Conservation (phyloP, 2,329 filamentous ascomycete species). For the Ophiostoma populinum region DNA sequence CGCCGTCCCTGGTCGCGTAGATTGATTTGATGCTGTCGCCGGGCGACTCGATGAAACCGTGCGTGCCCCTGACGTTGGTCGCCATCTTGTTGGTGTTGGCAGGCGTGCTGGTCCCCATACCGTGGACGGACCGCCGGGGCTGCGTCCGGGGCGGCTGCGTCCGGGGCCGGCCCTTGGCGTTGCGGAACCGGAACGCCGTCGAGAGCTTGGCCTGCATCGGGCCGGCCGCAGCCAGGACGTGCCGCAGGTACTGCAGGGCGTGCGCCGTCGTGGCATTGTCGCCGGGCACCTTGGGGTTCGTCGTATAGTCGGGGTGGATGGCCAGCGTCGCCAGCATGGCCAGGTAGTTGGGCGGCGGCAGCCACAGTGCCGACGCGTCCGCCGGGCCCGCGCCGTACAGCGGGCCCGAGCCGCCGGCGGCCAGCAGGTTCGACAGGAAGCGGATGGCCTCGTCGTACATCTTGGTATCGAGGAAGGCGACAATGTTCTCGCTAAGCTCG, state of each 20-base stretch:
- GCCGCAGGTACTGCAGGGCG: conserved; percentile 53
- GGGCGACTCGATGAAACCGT: conserved; percentile 34
- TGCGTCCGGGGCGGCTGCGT: too few relatives aligned
- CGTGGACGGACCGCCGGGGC: too few relatives aligned
- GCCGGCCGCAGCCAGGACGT: conserved; percentile 46
- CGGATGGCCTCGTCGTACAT: conserved; percentile 37
- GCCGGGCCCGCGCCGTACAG: conserved; percentile 1
- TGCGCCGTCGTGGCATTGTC: conserved; percentile 43
- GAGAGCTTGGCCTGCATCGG: conserved; percentile 51
- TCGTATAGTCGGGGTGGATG: conserved; percentile 69
- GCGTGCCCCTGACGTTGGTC: conserved; percentile 17
- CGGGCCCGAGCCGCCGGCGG: conserved; percentile 26
- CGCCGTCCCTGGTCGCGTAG: conserved; percentile 44
- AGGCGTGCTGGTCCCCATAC: too few relatives aligned
- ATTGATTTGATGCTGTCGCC: conserved; percentile 39
- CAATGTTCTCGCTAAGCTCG: conserved; percentile 47
- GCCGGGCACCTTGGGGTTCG: conserved; percentile 42
- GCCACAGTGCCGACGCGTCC: conserved; percentile 29
- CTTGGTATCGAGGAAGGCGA: conserved; percentile 46
- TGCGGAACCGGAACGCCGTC: conserved; percentile 53
- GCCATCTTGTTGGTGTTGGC: conserved; percentile 15
- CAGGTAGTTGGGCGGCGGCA: conserved; percentile 57
- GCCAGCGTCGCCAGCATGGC: conserved; percentile 64
- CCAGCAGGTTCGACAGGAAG: conserved; percentile 47
- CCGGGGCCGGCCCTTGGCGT: not conserved